Evolutionary conservation across 2,329 filamentous ascomycete genomes (phyloP).

Genomic region (Botrytis porri): DNA sequence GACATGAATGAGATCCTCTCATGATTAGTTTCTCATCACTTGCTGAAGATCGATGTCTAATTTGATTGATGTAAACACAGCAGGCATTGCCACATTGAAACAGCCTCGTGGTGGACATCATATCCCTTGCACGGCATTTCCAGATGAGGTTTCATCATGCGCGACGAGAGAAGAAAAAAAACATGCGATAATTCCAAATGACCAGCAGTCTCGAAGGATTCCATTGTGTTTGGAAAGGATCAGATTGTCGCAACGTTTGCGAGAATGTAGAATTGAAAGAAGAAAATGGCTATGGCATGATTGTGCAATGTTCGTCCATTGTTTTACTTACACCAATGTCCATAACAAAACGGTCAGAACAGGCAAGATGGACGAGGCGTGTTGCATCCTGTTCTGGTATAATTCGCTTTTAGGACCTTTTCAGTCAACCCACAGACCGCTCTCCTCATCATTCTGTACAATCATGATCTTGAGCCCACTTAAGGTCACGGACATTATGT

Average conservation of each 20-base stretch:
- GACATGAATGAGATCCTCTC: neutral
- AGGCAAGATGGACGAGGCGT: neutral
- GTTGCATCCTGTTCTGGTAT: neutral
- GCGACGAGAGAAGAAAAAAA: neutral
- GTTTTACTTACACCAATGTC: neutral
- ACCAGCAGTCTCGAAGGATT: neutral
- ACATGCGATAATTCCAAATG: neutral
- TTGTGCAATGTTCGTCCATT: constrained; percentile 4
- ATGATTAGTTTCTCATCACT: neutral
- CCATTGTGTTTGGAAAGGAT: neutral
- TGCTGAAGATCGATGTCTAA: neutral
- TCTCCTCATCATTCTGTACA: neutral
- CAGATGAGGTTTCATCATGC: neutral
- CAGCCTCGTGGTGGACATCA: neutral
- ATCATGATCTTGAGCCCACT: neutral
- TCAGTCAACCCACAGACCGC: constrained; percentile 4
- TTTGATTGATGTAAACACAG: neutral
- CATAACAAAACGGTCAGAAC: neutral
- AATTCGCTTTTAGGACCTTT: neutral
- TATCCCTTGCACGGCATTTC: neutral
- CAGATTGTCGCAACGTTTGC: neutral
- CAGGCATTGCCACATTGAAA: neutral
- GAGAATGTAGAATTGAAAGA: neutral
- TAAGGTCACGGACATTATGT: constrained; percentile 8
- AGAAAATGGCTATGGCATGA: neutral